These are phyloP conservation scores for Phytophthora capsici DNA, from an alignment of 352 stramenopile genomes.

Conservation along the genomic window DNA sequence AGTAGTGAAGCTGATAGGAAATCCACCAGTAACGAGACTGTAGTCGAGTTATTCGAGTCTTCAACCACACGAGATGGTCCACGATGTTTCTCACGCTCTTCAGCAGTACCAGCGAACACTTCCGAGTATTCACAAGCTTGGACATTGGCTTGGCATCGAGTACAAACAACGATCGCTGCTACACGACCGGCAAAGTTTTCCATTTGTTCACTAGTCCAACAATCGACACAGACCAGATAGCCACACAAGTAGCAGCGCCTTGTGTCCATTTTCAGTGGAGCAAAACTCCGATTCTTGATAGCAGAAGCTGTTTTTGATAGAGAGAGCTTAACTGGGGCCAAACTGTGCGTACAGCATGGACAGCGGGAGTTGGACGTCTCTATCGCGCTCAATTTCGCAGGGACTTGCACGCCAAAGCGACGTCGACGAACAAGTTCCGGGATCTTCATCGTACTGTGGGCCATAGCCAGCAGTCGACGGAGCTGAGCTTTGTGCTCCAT, in stretches of 20 bases:
- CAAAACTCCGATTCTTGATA: conserved; percentile 19
- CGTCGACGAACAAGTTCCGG: conserved; percentile 29
- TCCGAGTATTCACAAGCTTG: conserved; percentile 45
- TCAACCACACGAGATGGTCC: conserved; percentile 11
- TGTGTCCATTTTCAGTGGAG: conserved; percentile 21
- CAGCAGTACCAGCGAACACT: conserved; percentile 16
- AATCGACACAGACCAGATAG: conserved; percentile 32
- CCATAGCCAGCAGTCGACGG: conserved; percentile 27
- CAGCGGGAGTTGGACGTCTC: conserved; percentile 20
- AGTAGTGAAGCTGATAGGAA: conserved; percentile 23
- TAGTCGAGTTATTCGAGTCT: conserved; percentile 5
- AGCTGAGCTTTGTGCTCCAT: conserved; percentile 17
- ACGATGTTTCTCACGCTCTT: conserved; percentile 10
- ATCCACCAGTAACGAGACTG: conserved; percentile 21
- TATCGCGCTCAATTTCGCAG: conserved; percentile 3
- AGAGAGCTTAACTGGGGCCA: conserved; percentile 31
- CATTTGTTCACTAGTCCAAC: conserved; percentile 34
- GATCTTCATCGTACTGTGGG: conserved; percentile 23
- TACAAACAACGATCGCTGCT: conserved; percentile 33
- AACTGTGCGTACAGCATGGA: conserved; percentile 38
- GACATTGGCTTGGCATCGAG: conserved; percentile 26
- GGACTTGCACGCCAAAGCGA: conserved; percentile 31
- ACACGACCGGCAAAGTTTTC: conserved; percentile 26
- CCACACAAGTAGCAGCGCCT: conserved; percentile 35
- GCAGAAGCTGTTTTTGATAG: conserved; percentile 19